Evolutionary conservation across 768 basidiomycete genomes (phyloP).

Genomic region (Arthromyces matolae): DNA sequence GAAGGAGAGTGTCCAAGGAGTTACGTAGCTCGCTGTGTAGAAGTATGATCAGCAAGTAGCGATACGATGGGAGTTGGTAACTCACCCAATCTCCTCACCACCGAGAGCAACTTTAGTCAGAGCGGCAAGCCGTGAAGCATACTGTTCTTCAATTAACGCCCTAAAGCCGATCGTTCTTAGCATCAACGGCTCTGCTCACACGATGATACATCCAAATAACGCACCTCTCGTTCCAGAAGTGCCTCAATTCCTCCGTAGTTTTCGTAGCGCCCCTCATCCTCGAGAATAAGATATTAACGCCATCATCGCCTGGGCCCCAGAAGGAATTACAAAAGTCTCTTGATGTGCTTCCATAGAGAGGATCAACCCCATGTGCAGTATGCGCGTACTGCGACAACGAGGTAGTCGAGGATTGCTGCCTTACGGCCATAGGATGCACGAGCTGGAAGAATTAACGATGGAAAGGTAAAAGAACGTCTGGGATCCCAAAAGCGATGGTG

Average conservation of each 20-base stretch:
- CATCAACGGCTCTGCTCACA: not conserved
- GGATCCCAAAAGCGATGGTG: not conserved
- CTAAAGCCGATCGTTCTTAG: constrained; percentile 36
- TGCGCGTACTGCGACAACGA: constrained; percentile 67
- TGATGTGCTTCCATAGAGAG: constrained; percentile 34
- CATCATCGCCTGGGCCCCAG: constrained; percentile 85
- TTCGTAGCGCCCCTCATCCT: constrained; percentile 80
- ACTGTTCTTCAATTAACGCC: constrained; percentile 90
- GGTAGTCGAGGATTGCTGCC: constrained; percentile 67
- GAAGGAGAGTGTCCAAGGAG: constrained; percentile 72
- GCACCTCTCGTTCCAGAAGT: constrained; percentile 92
- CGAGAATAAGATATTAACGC: constrained; percentile 85
- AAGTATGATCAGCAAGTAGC: constrained; percentile 14
- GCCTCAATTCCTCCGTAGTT: constrained; percentile 84
- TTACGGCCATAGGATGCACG: constrained; percentile 47
- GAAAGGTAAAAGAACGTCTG: not conserved
- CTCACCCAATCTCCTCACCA: constrained; percentile 89
- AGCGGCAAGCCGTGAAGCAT: constrained; percentile 75
- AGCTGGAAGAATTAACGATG: not conserved
- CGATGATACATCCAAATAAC: constrained; percentile 22
- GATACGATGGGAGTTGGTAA: constrained; percentile 17
- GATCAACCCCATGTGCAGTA: constrained; percentile 45
- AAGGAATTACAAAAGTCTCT: constrained; percentile 94
- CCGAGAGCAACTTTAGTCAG: constrained; percentile 78
- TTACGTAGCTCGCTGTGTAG: constrained; percentile 77